These are phyloP conservation scores for Daldinia caldariorum DNA, from an alignment of 495 filamentous ascomycete genomes.

Conservation along the genomic window DNA sequence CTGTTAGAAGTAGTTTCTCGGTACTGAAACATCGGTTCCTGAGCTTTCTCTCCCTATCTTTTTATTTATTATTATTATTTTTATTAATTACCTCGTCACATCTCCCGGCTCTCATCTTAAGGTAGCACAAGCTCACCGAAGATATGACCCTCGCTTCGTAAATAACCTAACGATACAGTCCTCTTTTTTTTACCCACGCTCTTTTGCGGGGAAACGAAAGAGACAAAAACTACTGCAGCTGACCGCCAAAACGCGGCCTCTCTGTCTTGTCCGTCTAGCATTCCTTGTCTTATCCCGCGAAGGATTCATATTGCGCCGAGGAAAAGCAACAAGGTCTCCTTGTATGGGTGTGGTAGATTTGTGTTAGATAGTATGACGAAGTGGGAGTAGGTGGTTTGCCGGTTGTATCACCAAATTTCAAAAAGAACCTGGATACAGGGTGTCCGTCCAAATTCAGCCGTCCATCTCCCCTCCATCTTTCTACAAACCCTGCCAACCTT, in stretches of 20 bases:
- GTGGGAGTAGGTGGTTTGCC: conserved; percentile 38
- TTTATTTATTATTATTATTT: too few relatives aligned
- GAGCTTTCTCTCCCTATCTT: conserved; percentile 2
- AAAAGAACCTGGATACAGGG: conserved; percentile 43
- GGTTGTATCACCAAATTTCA: conserved; percentile 45
- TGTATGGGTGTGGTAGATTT: conserved; percentile 38
- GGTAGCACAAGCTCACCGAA: conserved; percentile 13
- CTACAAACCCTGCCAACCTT: conserved; percentile 38
- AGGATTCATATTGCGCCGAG: conserved; percentile 44
- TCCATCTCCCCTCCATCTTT: conserved; percentile 43
- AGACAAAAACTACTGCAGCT: conserved; percentile 32
- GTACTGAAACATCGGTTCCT: conserved; percentile 6
- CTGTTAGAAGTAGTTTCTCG: not conserved
- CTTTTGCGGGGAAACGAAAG: conserved; percentile 28
- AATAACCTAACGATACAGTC: conserved; percentile 20
- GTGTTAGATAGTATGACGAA: conserved; percentile 30
- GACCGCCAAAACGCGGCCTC: conserved; percentile 26
- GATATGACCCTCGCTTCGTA: conserved; percentile 11
- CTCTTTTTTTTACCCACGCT: not conserved
- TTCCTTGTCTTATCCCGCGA: conserved; percentile 20
- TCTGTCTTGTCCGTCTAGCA: not conserved
- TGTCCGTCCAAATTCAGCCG: conserved; percentile 39
- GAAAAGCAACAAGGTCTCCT: conserved; percentile 18
- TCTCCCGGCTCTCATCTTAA: conserved; percentile 11
- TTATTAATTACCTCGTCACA: conserved; percentile 30